Percentiles rank a stretch among this genome's conserved stretches.
Evolutionary conservation across 139 green algal species (phyloP).

Genomic region (Chlorokybus atmophyticus): DNA sequence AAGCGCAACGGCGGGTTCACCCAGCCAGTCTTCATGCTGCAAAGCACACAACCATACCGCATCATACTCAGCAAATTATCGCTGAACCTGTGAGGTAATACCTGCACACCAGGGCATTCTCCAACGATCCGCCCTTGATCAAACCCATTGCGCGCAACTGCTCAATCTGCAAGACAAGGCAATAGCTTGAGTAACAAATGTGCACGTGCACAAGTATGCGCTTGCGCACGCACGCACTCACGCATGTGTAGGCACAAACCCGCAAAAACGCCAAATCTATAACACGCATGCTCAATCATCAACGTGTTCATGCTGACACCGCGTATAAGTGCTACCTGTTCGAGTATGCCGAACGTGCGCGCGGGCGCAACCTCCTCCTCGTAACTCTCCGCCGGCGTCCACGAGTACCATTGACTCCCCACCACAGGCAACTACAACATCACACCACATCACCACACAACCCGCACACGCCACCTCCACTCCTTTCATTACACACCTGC

Average conservation of each 20-base stretch:
- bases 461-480: background rate
- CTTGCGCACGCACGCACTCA: too few relatives aligned
- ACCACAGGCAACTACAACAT: constrained; percentile 42
- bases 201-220: too few relatives aligned
- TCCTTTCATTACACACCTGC: constrained; percentile 4
- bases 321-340: too few relatives aligned
- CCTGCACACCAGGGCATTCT: constrained; percentile 36
- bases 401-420: constrained; percentile 76
- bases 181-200: too few relatives aligned
- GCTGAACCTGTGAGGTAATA: background rate
- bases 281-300: too few relatives aligned
- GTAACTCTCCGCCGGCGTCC: constrained; percentile 49
- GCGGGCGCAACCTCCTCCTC: constrained; percentile 39
- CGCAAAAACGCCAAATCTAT: too few relatives aligned
- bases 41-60: background rate
- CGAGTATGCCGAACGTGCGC: constrained; percentile 35
- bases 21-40: constrained; percentile 24
- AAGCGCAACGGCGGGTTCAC: constrained; percentile 41
- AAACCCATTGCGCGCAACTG: constrained; percentile 30
- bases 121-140: constrained; percentile 40
- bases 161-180: constrained; percentile 11
- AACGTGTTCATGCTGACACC: too few relatives aligned
- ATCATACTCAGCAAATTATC: constrained; percentile 11
- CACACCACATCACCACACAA: background rate
- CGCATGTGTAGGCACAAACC: too few relatives aligned